phyloP scores from a whole-genome alignment of 2,329 filamentous ascomycete species.

The Colletotrichum magnum region DNA sequence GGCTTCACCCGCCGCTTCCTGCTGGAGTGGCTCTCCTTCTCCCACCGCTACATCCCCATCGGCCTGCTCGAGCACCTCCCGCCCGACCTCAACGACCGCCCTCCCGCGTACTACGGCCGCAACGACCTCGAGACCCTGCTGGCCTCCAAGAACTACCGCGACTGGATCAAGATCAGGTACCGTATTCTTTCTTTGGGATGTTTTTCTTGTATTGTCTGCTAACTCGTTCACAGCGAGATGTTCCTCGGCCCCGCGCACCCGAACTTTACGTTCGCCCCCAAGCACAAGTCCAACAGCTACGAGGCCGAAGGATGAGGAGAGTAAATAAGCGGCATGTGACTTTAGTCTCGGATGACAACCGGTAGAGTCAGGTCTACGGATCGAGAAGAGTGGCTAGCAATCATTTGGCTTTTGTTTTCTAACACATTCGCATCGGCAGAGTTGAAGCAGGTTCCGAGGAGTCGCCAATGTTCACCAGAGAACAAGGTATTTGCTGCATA shows the following conservation, averaged over 20 bases:
- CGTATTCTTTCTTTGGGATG: conserved; percentile 49
- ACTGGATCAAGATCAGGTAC: conserved; percentile 99
- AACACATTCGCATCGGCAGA: not conserved
- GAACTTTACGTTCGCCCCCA: conserved; percentile 94
- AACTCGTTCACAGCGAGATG: conserved; percentile 80
- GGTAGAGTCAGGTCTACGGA: not conserved
- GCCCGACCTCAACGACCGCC: conserved; percentile 89
- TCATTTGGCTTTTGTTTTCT: not conserved
- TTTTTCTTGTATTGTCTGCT: conserved; percentile 21
- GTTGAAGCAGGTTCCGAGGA: not conserved
- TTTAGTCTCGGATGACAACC: not conserved
- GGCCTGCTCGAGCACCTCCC: conserved; percentile 91
- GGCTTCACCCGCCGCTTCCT: conserved; percentile 93
- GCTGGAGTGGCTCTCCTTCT: conserved; percentile 95
- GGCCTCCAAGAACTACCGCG: conserved; percentile 90
- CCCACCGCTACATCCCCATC: conserved; percentile 90
- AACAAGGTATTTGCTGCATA: not conserved
- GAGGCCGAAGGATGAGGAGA: conserved; percentile 76
- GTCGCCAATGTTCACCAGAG: not conserved
- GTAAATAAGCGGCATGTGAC: not conserved
- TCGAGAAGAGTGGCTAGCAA: not conserved
- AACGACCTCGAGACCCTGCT: conserved; percentile 96
- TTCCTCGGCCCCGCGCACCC: conserved; percentile 92
- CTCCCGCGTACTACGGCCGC: conserved; percentile 85
- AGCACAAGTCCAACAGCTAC: conserved; percentile 96